Evolutionary conservation across 176 grass and related monocot genomes (phyloP).

Genomic region (Eragrostis curvula): DNA sequence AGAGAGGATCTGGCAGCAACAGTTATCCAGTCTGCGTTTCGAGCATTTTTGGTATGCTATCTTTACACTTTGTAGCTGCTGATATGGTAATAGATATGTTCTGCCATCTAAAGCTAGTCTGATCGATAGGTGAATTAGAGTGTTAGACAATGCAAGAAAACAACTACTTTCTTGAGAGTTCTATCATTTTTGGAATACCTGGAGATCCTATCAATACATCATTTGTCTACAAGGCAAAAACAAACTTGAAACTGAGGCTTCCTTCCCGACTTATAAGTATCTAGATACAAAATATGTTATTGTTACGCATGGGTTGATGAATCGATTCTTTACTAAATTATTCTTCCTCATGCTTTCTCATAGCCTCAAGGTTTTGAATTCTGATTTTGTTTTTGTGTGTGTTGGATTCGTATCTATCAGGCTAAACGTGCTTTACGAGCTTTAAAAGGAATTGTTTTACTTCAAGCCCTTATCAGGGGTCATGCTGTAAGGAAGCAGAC

Average conservation of each 20-base stretch:
- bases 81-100: not conserved
- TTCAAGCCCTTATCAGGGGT: slow-evolving; percentile 94
- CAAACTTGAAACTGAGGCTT: slow-evolving; percentile 16
- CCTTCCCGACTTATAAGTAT: slow-evolving; percentile 27
- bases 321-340: not conserved
- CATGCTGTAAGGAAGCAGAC: slow-evolving; percentile 90
- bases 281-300: slow-evolving; percentile 21
- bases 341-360: slow-evolving; percentile 31
- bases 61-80: slow-evolving; percentile 9
- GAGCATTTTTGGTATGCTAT: slow-evolving; percentile 87
- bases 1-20: slow-evolving; percentile 74
- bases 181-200: not conserved
- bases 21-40: slow-evolving; percentile 84
- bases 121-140: not conserved
- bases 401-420: slow-evolving; percentile 54
- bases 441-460: slow-evolving; percentile 89
- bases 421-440: slow-evolving; percentile 89
- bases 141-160: slow-evolving; percentile 31
- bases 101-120: slow-evolving; percentile 16
- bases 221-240: slow-evolving; percentile 16
- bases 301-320: slow-evolving; percentile 1
- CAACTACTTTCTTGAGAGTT: slow-evolving; percentile 19
- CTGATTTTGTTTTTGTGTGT: slow-evolving; percentile 3
- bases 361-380: slow-evolving; percentile 17
- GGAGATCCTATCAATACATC: slow-evolving; percentile 34